These are phyloP conservation scores for Wickerhamomyces sp. DNA, from an alignment of 1,139 yeast genomes.

Conservation along the genomic window DNA sequence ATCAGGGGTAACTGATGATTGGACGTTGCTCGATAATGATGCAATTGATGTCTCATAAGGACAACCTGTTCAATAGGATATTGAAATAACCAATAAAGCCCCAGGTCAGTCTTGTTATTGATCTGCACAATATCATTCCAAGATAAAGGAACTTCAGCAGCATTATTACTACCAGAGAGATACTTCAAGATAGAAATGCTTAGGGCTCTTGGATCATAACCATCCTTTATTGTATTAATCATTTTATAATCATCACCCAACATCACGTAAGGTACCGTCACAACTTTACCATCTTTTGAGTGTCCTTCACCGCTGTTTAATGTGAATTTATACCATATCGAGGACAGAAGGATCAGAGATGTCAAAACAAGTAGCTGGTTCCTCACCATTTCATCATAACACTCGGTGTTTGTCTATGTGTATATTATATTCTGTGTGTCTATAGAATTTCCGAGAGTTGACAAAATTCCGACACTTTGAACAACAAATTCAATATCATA, in stretches of 20 bases:
- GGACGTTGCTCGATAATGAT: constrained; percentile 6
- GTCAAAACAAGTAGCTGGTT: no score
- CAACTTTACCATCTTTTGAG: constrained; percentile 1
- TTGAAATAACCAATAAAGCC: constrained; percentile 8
- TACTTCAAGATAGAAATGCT: constrained; percentile 9
- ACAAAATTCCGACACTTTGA: no score
- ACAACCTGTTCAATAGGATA: constrained; percentile 9
- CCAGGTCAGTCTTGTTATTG: constrained; percentile 14
- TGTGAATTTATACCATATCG: no score
- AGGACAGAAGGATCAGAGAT: no score
- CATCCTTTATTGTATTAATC: background rate
- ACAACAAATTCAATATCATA: no score
- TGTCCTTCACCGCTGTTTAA: no score
- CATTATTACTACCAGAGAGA: background rate
- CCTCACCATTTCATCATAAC: no score
- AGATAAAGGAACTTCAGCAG: constrained; percentile 5
- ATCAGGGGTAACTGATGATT: background rate
- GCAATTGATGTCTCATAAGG: constrained; percentile 12
- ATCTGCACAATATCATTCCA: constrained; percentile 9
- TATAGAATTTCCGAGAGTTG: no score
- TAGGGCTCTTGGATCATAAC: constrained; percentile 11
- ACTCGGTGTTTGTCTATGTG: no score
- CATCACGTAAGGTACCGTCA: background rate
- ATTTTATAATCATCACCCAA: background rate
- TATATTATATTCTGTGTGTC: no score